Conservation (phyloP, 352 stramenopile species). For the Phytopythium aichiense region DNA sequence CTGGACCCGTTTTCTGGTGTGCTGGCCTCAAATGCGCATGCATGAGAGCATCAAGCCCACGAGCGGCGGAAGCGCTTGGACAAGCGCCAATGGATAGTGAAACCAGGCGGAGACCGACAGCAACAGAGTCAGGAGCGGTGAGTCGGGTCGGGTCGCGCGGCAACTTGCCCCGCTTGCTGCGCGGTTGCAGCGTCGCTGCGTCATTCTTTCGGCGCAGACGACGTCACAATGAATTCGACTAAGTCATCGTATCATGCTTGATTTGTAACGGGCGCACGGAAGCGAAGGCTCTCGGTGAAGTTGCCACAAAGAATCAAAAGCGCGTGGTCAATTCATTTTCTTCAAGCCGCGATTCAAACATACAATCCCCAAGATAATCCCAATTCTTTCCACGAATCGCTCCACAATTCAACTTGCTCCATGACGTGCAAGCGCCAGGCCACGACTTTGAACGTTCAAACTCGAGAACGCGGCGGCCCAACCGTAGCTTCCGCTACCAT, state of each 20-base stretch:
- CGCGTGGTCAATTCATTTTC: constrained; percentile 27
- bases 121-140: too few species aligned
- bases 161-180: neutral
- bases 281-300: neutral
- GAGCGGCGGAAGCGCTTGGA: too few species aligned
- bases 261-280: neutral
- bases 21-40: too few species aligned
- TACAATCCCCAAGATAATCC: neutral
- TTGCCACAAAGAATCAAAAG: constrained; percentile 4
- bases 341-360: constrained; percentile 12
- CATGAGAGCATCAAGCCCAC: too few species aligned
- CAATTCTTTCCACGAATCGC: neutral
- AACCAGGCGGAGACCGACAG: too few species aligned
- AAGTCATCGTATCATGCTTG: neutral
- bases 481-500: neutral
- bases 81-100: too few species aligned
- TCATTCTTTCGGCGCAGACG: neutral
- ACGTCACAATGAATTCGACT: neutral
- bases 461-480: neutral
- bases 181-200: neutral
- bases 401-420: constrained; percentile 14
- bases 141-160: neutral
- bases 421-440: too few species aligned
- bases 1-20: too few species aligned
- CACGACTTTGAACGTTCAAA: constrained; percentile 31